Base-by-base conservation (phyloP, 163 green algal genomes). In the Chlamydomonas reinhardtii region DNA sequence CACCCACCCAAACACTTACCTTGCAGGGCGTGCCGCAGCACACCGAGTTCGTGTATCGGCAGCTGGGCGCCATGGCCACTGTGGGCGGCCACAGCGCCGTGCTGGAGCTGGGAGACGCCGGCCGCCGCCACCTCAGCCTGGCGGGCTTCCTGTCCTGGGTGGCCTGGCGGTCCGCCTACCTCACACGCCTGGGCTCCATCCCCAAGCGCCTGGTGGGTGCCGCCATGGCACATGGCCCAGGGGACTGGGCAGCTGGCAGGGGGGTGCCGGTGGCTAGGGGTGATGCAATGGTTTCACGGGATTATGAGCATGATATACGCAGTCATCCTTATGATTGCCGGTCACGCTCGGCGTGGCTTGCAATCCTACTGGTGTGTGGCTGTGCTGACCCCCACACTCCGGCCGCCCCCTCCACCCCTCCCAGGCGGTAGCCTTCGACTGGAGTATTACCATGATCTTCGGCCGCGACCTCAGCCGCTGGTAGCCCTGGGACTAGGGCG, bases 1-100 rank as follows among this genome's bases (percentile, higher is more conserved):
- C 27, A n/a, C 52, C 0, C 74, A 83, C 76, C 39, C 62, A 37
- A 29, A 75, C 16, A 66, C 27, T 48, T 5, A 48, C 39, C 5
- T 8, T 71, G 31, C 65, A 52, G 48, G 25, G 8, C 48, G 22
- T 56, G 6, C 65, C 56, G 14, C 25, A 29, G 6, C 24, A 59
- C 4, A 37, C 64, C 31, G 85, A 81, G 5, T 96, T 96, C 83
- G 39, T 61, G 22, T 95, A 95, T 85, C 81, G 77, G 9, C 88
- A 94, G 61, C 73, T 96, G 71, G 94, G 94, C n/a, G 92, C 85
- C 54, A 96, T 96, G 94, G 94, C 94, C 39, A 95, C 88, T 19
- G 88, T 96, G 59, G 93, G 93, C 1, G 89, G 88, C 17, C 89
- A 84, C 76, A 91, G 56, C 34, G 93, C 91, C 12, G 80, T 96